Evolutionary conservation across 768 basidiomycete genomes (phyloP), one percentile per base, ranked within the genome.

Genomic region (Russula sp.): DNA sequence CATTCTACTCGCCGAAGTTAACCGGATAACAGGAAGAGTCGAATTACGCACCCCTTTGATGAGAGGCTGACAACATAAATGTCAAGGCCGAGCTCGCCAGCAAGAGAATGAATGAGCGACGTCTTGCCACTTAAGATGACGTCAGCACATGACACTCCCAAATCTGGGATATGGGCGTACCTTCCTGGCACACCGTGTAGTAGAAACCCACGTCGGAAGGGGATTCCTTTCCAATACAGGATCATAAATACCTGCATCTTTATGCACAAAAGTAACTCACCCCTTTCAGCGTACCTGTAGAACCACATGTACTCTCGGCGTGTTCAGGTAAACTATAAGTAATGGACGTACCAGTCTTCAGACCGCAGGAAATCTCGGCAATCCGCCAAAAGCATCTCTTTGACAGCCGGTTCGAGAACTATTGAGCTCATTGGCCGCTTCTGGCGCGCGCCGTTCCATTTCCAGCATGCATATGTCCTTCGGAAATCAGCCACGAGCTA

Each of bases 401-500:
- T 92, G 10, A 93, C 90, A 49, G 89, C 90, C 5, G 91, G 90
- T 69, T 93, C 90, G 13, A 94, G 81, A 16, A 94, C 91, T 65
- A 94, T 93, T n/a, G 91, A 93, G 70, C 88, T 90, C 87, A 94
- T 88, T 0, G 92, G 92, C 36, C 92, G 83, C 75, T 94, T 94
- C 71, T 92, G 89, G 55, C 90, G 82, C 6, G 91, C 89, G 49
- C 90, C 92, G 69, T 91, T 93, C 88, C 90, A 92, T 62, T 90
- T 80, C 92, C 92, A 94, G 70, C 86, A 85, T 1, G 81, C 82
- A 70, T 88, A 88, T 10, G 86, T 83, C 53, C 88, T 89, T 67
- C 38, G 56, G 44, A 54, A 51, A 56, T 60, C 65, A 70, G 18
- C 11, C 28, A 38, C 36, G 40, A 62, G 55, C 44, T 28, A 61